These are phyloP conservation scores for Deinandra increscens DNA, from an alignment of 129 eudicot species.

Conservation along the genomic window DNA sequence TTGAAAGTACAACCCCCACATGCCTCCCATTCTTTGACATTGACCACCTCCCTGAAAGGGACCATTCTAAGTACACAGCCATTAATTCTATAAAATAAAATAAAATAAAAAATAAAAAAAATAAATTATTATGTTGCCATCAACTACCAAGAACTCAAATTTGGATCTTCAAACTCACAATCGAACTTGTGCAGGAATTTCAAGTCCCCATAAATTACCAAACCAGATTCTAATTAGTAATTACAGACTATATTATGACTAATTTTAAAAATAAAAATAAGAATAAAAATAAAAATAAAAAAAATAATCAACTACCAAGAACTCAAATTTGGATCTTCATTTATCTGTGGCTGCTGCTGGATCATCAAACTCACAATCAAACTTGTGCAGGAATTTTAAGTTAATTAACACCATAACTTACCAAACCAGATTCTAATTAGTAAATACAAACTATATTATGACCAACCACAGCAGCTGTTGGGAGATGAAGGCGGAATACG, in stretches of 20 bases:
- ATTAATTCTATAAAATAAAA: neutral
- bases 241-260: too few relatives aligned
- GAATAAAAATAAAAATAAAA: too few relatives aligned
- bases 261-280: too few relatives aligned
- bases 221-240: too few relatives aligned
- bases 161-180: neutral
- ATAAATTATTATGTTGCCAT: too few relatives aligned
- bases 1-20: conserved; percentile 32
- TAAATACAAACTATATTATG: conserved; percentile 14
- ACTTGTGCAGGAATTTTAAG: conserved; percentile 12
- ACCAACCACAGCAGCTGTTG: conserved; percentile 58
- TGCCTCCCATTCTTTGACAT: conserved; percentile 25
- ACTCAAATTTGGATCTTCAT: neutral
- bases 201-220: too few relatives aligned
- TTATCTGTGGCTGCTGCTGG: conserved; percentile 19
- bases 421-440: conserved; percentile 10
- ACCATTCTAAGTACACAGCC: conserved; percentile 21
- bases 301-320: neutral
- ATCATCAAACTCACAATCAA: conserved; percentile 13
- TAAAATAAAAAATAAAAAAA: neutral
- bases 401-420: neutral
- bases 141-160: neutral
- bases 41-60: conserved; percentile 23
- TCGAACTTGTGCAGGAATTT: conserved; percentile 13
- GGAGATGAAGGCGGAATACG: conserved; percentile 65